These are phyloP conservation scores for Alternaria alternata DNA, from an alignment of 2,329 filamentous ascomycete species.

Conservation along the genomic window DNA sequence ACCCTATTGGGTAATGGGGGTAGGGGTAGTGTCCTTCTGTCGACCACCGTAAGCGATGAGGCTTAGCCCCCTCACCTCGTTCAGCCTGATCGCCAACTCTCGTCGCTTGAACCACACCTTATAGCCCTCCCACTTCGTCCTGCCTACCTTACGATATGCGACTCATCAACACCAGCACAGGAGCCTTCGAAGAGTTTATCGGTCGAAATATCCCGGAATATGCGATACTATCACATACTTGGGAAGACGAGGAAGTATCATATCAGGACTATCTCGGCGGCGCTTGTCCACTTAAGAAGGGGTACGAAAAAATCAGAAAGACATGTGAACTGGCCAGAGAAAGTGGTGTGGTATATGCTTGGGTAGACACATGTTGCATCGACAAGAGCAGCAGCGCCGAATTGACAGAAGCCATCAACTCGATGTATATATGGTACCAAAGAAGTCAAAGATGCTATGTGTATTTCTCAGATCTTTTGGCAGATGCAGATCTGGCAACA, in stretches of 20 bases:
- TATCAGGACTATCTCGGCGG: background rate
- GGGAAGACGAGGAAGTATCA: background rate
- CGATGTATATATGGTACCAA: constrained; percentile 22
- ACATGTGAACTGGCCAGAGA: background rate
- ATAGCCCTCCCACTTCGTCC: no score
- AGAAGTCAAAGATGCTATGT: constrained; percentile 14
- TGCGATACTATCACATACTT: background rate
- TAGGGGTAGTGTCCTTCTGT: fast-evolving
- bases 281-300: background rate
- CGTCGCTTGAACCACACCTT: no score
- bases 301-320: background rate
- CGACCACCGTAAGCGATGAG: no score
- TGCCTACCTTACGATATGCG: background rate
- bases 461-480: background rate
- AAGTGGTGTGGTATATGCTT: background rate
- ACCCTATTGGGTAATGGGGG: no score
- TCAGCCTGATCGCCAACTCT: background rate
- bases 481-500: fast-evolving
- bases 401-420: constrained; percentile 22
- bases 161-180: constrained; percentile 1
- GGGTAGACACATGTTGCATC: background rate
- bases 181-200: background rate
- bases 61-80: background rate
- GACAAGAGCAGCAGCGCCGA: constrained; percentile 4
- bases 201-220: background rate